Evolutionary conservation across 2,329 filamentous ascomycete species (phyloP).

Genomic region (Dactylellina haptotyla): DNA sequence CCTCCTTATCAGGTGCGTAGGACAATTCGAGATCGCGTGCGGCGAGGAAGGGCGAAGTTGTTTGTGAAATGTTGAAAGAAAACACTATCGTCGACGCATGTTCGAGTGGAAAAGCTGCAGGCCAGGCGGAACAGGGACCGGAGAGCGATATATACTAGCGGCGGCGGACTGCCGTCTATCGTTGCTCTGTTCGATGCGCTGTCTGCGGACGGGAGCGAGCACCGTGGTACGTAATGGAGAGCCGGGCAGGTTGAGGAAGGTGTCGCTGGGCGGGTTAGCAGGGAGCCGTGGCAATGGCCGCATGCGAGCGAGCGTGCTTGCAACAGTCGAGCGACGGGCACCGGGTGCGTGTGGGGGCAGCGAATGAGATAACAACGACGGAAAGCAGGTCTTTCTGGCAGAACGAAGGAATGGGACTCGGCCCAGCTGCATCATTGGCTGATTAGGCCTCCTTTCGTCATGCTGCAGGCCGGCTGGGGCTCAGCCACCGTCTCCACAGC

Average conservation of each 20-base stretch:
- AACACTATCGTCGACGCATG: constrained; percentile 19
- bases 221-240: constrained; percentile 38
- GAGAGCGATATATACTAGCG: background rate
- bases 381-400: background rate
- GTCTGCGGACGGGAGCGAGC: constrained; percentile 10
- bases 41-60: constrained; percentile 14
- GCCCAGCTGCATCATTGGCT: background rate
- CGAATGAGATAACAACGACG: background rate
- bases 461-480: too few relatives aligned
- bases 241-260: constrained; percentile 26
- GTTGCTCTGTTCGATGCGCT: constrained; percentile 14
- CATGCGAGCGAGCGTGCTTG: background rate
- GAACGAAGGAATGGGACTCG: background rate
- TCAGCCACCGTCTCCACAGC: background rate
- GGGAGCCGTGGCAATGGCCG: constrained; percentile 17
- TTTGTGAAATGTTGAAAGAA: background rate
- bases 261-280: constrained; percentile 12
- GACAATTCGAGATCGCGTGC: constrained; percentile 20
- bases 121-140: background rate
- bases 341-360: background rate
- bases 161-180: background rate
- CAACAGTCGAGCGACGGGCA: background rate
- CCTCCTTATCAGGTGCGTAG: background rate
- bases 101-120: constrained; percentile 9
- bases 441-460: constrained; percentile 3